Conservation (phyloP, 2,329 filamentous ascomycete species). For the Fulvia fulva region DNA sequence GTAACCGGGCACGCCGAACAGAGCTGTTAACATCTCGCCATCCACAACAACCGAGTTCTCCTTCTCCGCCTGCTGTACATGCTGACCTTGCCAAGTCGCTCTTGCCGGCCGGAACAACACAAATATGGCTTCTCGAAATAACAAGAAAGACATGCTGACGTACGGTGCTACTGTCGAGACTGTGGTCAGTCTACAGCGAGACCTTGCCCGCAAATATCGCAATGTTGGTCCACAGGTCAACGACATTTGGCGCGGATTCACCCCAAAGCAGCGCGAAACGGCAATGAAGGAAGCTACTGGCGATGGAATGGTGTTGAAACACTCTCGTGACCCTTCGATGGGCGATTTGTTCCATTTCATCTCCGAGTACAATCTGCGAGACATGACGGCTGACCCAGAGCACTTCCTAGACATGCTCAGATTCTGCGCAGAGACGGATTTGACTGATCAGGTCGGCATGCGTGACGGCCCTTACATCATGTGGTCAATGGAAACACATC, state of each 20-base stretch:
- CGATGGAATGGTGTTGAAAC: constrained; percentile 9
- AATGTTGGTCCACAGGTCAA: constrained; percentile 15
- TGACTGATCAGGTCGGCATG: constrained; percentile 2
- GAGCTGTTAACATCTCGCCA: too few relatives aligned
- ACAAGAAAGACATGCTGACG: too few relatives aligned
- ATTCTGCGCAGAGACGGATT: constrained; percentile 9
- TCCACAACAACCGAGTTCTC: too few relatives aligned
- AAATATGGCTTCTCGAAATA: too few relatives aligned
- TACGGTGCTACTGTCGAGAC: too few relatives aligned
- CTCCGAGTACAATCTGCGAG: constrained; percentile 14
- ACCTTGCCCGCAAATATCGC: constrained; percentile 17
- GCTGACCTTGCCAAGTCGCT: too few relatives aligned
- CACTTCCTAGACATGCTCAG: constrained; percentile 14
- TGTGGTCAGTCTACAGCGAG: constrained; percentile 8
- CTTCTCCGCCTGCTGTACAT: too few relatives aligned
- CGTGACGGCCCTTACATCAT: not conserved
- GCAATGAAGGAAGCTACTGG: constrained; percentile 12
- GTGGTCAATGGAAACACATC: not conserved
- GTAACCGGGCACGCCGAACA: too few relatives aligned
- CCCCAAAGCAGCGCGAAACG: constrained; percentile 15
- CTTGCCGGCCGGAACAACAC: too few relatives aligned
- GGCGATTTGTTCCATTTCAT: constrained; percentile 3
- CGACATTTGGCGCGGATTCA: constrained; percentile 16
- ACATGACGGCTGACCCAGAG: constrained; percentile 14
- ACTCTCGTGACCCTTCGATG: constrained; percentile 10